phyloP scores from a whole-genome alignment of 805 yeast species.

The Kodamaea restingae region DNA sequence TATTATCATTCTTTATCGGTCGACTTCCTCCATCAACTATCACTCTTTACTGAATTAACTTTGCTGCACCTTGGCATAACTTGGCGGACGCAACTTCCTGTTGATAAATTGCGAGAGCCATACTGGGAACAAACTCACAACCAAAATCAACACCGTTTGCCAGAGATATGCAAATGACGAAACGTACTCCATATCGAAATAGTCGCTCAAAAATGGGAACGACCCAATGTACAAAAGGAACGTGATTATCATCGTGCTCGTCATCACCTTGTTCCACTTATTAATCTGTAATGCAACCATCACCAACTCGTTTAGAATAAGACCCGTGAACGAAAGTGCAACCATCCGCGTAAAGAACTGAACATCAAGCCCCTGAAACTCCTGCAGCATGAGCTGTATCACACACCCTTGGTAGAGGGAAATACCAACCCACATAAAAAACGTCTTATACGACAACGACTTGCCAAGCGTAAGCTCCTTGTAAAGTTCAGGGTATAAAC shows the following conservation, averaged over 20 bases:
- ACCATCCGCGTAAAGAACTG: slow-evolving; percentile 69
- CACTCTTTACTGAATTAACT: too few relatives aligned
- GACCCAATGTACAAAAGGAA: slow-evolving; percentile 63
- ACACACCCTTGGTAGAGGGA: slow-evolving; percentile 89
- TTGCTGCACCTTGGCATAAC: slow-evolving; percentile 94
- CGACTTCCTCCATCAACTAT: too few relatives aligned
- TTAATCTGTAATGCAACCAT: slow-evolving; percentile 93
- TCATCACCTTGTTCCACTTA: slow-evolving; percentile 85
- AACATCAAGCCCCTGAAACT: slow-evolving; percentile 58
- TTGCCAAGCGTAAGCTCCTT: slow-evolving; percentile 86
- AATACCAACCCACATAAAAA: slow-evolving; percentile 85
- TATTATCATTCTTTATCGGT: too few relatives aligned
- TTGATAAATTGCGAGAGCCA: slow-evolving; percentile 79
- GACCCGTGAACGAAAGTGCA: slow-evolving; percentile 75
- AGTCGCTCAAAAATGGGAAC: slow-evolving; percentile 82
- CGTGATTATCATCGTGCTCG: slow-evolving; percentile 67
- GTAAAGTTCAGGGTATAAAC: slow-evolving; percentile 90
- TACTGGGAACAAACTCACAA: slow-evolving; percentile 77
- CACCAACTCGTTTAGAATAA: slow-evolving; percentile 77
- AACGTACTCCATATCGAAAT: slow-evolving; percentile 70
- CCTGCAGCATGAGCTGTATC: slow-evolving; percentile 79
- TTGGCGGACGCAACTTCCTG: slow-evolving; percentile 83
- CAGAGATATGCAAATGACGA: slow-evolving; percentile 57
- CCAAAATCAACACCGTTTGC: slow-evolving; percentile 61
- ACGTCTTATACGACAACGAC: slow-evolving; percentile 80